Evolutionary conservation across 371 early-diverging fungal genomes (phyloP), one percentile per base, ranked within the genome.

Genomic region (Capillidium heterosporum): DNA sequence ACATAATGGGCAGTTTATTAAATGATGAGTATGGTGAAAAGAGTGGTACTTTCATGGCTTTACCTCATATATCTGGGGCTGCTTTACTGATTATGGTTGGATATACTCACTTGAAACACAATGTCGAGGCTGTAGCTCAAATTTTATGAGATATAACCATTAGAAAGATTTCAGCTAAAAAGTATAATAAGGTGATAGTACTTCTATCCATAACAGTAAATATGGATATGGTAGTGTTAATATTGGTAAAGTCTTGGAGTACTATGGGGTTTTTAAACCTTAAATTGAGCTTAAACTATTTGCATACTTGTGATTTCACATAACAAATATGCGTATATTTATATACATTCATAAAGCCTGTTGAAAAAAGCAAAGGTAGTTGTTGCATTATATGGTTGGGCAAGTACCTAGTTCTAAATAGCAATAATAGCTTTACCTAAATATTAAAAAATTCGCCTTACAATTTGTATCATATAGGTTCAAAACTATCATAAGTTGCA

Each of bases 61-160:
- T 75, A 24, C 88, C 90, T 7, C 85, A 86, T 64, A 84, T 84
- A 11, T 71, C 82, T 31, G 90, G 89, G 42, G 78, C 79, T 35
- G 77, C 83, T 11, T 67, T 51, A 10, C 39, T 51, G 2, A 24
- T 39, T 21, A 51, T 51, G 31, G 52, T 35, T 35, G 61, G n/a
- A 10, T 51, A 35, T 19, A 31, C 52, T 32, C 31, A 51, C n/a
- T 26, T 51, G 19, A 3, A 51, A 32, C 31, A 35, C 3, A 15
- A 51, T 21, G 52, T 51, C 8, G 52, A 51, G 10, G 39, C 11
- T n/a, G n/a, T 51, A 7, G 13, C 26, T 24, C 4, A 29, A 24
- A n/a, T 48, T 10, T 13, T 48, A 10, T 5, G 23, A 13, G 19
- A 28, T 13, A 48, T 11, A 2, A 27, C 48, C 5, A 48, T 27